Percentiles rank a stretch among this genome's conserved stretches.
Evolutionary conservation across 1,284 basidiomycete species (phyloP).

Genomic region (Cerrena zonata): DNA sequence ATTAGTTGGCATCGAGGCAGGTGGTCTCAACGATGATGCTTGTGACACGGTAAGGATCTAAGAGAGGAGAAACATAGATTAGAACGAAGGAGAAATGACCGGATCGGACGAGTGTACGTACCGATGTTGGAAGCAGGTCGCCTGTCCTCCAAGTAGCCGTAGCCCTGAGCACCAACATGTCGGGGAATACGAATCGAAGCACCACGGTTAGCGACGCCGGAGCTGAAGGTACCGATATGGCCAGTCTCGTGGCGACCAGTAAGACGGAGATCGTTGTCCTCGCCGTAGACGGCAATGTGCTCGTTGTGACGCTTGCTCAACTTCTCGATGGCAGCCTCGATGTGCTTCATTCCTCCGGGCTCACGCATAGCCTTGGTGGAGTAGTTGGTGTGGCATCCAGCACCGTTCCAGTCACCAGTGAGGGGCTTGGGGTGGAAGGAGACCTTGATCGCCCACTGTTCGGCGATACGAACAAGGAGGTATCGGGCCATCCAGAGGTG

Average conservation of each 20-base stretch:
- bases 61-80: slow-evolving; percentile 12
- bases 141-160: slow-evolving; percentile 94
- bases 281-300: slow-evolving; percentile 95
- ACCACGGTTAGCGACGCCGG: slow-evolving; percentile 95
- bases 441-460: slow-evolving; percentile 97
- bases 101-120: slow-evolving; percentile 37
- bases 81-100: slow-evolving; percentile 4
- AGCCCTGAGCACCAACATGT: slow-evolving; percentile 87
- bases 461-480: slow-evolving; percentile 87
- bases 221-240: slow-evolving; percentile 88
- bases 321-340: slow-evolving; percentile 92
- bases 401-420: slow-evolving; percentile 98
- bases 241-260: slow-evolving; percentile 96
- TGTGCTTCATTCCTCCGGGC: slow-evolving; percentile 88
- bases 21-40: slow-evolving; percentile 92
- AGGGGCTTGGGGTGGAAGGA: slow-evolving; percentile 99
- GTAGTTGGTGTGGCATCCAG: slow-evolving; percentile 94
- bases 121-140: slow-evolving; percentile 97
- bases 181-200: slow-evolving; percentile 92
- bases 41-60: slow-evolving; percentile 86
- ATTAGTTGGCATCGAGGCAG: slow-evolving; percentile 33
- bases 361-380: slow-evolving; percentile 89
- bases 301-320: slow-evolving; percentile 77
- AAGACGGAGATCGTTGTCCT: slow-evolving; percentile 91
- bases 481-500: slow-evolving; percentile 96